A percentile compares a stretch with the other conserved stretches of the same genome.
phyloP scores from a whole-genome alignment of 73 alveolate genomes.

The Paramecium sonneborni region DNA sequence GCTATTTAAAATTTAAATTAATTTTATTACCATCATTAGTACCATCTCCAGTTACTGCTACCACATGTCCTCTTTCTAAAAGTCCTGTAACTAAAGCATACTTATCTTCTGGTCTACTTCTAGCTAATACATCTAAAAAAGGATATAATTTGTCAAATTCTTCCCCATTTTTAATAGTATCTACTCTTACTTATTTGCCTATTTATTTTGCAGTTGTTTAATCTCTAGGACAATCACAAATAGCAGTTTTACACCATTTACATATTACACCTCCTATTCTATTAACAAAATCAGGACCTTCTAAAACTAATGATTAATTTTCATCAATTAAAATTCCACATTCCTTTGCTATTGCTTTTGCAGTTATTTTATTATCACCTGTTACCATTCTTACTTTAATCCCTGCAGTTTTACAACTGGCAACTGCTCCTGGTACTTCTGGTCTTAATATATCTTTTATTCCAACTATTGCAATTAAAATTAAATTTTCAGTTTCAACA shows the following conservation, averaged over 20 bases:
- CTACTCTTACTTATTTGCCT: constrained; percentile 48
- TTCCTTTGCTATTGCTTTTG: constrained; percentile 88
- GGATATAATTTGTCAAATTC: constrained; percentile 67
- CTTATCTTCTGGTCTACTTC: constrained; percentile 94
- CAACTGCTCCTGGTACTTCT: constrained; percentile 85
- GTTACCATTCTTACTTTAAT: constrained; percentile 93
- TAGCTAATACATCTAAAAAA: constrained; percentile 84
- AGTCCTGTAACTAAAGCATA: constrained; percentile 90
- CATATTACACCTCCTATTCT: constrained; percentile 85
- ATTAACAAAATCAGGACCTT: constrained; percentile 82
- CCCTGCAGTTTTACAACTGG: constrained; percentile 86
- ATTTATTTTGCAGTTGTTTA: constrained; percentile 27
- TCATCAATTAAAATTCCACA: constrained; percentile 74
- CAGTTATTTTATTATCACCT: constrained; percentile 90
- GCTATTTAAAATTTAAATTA: neutral
- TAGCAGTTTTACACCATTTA: constrained; percentile 69
- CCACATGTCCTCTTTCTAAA: constrained; percentile 83
- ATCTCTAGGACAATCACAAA: constrained; percentile 66
- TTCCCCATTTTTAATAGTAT: constrained; percentile 62
- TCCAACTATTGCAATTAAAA: constrained; percentile 78
- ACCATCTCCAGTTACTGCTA: constrained; percentile 96
- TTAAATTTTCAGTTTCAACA: constrained; percentile 75
- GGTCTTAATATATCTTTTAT: constrained; percentile 80
- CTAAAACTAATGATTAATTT: constrained; percentile 44
- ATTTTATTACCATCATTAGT: constrained; percentile 57